A percentile compares a stretch with the other conserved stretches of the same genome.
Conservation (phyloP, 2,329 filamentous ascomycete species). For the Ascocoryne sarcoides region DNA sequence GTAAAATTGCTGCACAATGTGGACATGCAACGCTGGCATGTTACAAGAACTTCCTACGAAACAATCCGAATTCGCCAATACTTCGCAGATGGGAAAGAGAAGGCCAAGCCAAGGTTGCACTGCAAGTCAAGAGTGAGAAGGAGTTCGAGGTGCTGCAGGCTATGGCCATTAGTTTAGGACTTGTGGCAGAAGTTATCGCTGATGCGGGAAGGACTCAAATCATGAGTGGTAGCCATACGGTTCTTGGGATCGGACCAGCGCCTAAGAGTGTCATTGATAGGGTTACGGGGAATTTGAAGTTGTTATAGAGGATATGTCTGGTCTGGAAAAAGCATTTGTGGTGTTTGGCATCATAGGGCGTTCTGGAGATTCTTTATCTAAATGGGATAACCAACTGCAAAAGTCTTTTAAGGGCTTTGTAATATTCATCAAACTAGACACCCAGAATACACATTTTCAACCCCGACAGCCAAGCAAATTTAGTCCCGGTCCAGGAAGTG, state of each 20-base stretch:
- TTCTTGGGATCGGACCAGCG: constrained; percentile 73
- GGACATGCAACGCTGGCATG: constrained; percentile 94
- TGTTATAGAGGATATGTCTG: constrained; percentile 58
- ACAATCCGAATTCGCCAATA: constrained; percentile 47
- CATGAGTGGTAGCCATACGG: constrained; percentile 82
- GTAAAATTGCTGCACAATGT: constrained; percentile 94
- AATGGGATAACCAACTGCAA: too few relatives aligned
- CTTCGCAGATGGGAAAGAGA: constrained; percentile 76
- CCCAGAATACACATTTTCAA: too few relatives aligned
- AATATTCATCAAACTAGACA: too few relatives aligned
- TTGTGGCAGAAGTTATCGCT: constrained; percentile 83
- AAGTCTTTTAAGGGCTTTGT: too few relatives aligned
- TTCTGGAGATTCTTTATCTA: too few relatives aligned
- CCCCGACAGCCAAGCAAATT: too few relatives aligned
- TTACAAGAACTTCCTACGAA: constrained; percentile 72
- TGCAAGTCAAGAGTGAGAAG: constrained; percentile 82
- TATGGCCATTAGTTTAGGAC: constrained; percentile 70
- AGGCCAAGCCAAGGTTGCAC: constrained; percentile 88
- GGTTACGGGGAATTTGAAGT: constrained; percentile 76
- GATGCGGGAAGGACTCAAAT: constrained; percentile 98
- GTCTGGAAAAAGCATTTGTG: too few relatives aligned
- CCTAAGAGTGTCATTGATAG: constrained; percentile 81
- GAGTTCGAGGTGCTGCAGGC: constrained; percentile 67
- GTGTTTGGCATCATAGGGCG: too few relatives aligned
- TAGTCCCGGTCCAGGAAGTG: too few relatives aligned